phyloP scores from a whole-genome alignment of 2,329 filamentous ascomycete species.

The Didymella arachidicola region DNA sequence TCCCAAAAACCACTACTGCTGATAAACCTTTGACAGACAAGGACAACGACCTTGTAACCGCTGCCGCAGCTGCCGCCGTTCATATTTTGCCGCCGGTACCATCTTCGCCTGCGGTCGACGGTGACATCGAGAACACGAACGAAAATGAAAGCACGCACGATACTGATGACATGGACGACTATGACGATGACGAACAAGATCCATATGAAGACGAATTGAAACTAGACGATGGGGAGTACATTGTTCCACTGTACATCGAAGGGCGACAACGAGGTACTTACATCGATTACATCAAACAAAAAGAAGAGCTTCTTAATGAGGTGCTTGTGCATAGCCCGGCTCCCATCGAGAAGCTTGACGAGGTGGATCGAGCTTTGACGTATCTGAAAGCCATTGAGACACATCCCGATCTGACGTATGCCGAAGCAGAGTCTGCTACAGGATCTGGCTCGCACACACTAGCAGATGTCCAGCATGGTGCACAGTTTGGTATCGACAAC shows the following conservation, averaged over 20 bases:
- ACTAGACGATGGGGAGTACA: slow-evolving; percentile 40
- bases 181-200: slow-evolving; percentile 27
- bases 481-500: slow-evolving; percentile 40
- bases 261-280: slow-evolving; percentile 43
- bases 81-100: background rate
- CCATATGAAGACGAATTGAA: slow-evolving; percentile 41
- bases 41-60: slow-evolving; percentile 14
- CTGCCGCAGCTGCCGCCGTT: slow-evolving; percentile 2
- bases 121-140: slow-evolving; percentile 25
- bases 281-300: slow-evolving; percentile 26
- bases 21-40: slow-evolving; percentile 7
- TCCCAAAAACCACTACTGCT: background rate
- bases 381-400: slow-evolving; percentile 40
- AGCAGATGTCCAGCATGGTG: slow-evolving; percentile 32
- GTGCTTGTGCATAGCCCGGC: slow-evolving; percentile 3
- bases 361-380: slow-evolving; percentile 32
- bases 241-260: slow-evolving; percentile 45
- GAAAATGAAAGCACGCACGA: slow-evolving; percentile 1
- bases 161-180: slow-evolving; percentile 24
- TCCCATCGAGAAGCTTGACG: slow-evolving; percentile 17
- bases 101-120: slow-evolving; percentile 12
- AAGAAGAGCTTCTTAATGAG: slow-evolving; percentile 29
- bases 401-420: slow-evolving; percentile 43
- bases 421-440: slow-evolving; percentile 28
- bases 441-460: slow-evolving; percentile 9